Percentiles rank a stretch among this genome's conserved stretches.
Conservation (phyloP, 2,329 filamentous ascomycete species). For the Sarocladiaceae sp. region DNA sequence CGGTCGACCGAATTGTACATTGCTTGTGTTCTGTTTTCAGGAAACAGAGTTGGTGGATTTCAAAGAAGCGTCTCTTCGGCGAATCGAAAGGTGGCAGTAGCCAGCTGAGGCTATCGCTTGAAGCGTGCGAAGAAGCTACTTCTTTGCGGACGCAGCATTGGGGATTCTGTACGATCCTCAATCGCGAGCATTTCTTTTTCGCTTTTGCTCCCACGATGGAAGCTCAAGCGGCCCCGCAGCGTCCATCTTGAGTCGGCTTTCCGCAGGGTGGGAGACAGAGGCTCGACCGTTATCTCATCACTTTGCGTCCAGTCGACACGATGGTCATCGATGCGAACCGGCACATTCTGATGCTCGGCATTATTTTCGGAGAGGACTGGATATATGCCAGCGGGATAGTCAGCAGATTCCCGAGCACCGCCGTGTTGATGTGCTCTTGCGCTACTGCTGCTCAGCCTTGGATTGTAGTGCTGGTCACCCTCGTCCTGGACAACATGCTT, state of each 20-base stretch:
- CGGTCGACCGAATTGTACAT: too few relatives aligned
- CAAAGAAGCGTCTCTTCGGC: too few relatives aligned
- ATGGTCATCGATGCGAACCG: constrained; percentile 21
- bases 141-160: constrained; percentile 27
- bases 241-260: constrained; percentile 47
- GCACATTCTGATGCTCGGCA: constrained; percentile 20
- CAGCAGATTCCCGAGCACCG: not conserved
- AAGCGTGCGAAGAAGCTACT: constrained; percentile 39
- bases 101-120: constrained; percentile 37
- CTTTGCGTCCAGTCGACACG: constrained; percentile 57
- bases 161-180: constrained; percentile 1
- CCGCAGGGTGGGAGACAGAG: constrained; percentile 25
- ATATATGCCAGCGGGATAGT: not conserved
- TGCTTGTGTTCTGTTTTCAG: too few relatives aligned
- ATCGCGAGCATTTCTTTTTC: constrained; percentile 15
- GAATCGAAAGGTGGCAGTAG: too few relatives aligned
- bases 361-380: not conserved
- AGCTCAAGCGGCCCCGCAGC: constrained; percentile 36
- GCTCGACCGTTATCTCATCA: constrained; percentile 33
- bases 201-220: constrained; percentile 23
- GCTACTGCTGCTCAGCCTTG: not conserved
- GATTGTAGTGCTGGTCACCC: not conserved
- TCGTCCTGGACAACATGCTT: not conserved
- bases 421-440: not conserved
- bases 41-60: too few relatives aligned